Percentiles rank a stretch among this genome's conserved stretches.
phyloP scores from a whole-genome alignment of 306 rosid species.

The Quercus mongolica region DNA sequence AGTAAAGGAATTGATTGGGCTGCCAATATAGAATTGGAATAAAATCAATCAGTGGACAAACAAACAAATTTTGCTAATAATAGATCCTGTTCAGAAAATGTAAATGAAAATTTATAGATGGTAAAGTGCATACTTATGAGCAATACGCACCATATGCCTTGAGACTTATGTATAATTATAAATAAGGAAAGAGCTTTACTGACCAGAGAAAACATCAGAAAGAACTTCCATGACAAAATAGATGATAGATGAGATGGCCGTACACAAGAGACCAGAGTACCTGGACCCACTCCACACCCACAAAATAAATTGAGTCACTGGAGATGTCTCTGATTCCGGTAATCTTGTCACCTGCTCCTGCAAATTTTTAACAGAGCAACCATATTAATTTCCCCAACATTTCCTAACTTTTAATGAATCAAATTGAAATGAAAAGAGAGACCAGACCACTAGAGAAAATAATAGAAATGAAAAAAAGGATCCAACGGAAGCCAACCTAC shows the following conservation, averaged over 20 bases:
- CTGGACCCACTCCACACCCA: conserved; percentile 90
- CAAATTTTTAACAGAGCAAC: conserved; percentile 13
- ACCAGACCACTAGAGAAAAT: not conserved
- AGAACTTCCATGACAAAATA: conserved; percentile 79
- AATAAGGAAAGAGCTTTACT: conserved; percentile 22
- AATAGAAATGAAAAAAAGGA: not conserved
- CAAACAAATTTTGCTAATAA: not conserved
- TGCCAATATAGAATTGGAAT: not conserved
- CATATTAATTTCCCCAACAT: conserved; percentile 7
- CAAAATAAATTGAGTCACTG: conserved; percentile 41
- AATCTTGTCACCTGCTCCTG: conserved; percentile 59
- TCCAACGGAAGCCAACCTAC: not conserved
- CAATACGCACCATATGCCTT: not conserved
- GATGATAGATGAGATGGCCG: conserved; percentile 61
- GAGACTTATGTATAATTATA: not conserved
- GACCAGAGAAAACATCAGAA: conserved; percentile 63
- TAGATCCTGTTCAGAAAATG: not conserved
- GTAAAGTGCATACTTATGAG: conserved; percentile 6
- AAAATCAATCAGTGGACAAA: not conserved
- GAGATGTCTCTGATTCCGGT: conserved; percentile 53
- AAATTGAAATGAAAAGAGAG: not conserved
- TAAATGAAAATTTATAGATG: not conserved
- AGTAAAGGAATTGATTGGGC: conserved; percentile 55
- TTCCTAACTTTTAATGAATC: not conserved
- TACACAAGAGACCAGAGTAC: conserved; percentile 81